Base-by-base conservation (phyloP, 495 filamentous ascomycete species). In the Sordaria brevicollis region DNA sequence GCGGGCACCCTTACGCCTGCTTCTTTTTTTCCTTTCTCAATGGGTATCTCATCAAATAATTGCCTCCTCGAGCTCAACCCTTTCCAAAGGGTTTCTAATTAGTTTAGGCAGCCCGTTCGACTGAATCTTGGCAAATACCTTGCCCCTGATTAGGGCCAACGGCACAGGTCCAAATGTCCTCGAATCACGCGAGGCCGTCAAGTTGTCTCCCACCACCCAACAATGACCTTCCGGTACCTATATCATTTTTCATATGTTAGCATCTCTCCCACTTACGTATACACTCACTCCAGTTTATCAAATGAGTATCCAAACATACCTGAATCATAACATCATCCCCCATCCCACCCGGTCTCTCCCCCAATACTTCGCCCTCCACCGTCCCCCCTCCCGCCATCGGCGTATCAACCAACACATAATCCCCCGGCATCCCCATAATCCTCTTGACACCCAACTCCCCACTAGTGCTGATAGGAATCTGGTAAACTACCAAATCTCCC, bases 151-250 rank as follows among this genome's bases (percentile, higher is more conserved):
- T 71, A 97, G 79, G 0, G 86, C 93, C 79, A 97, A 80, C 13
- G 95, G 94, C 21, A 99, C 74, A 0, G 95, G 92, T 0, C 95
- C 95, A 80, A 89, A 96, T 36, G 86, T 82, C 73, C 95, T 87
- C 69, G 93, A 97, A 82, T 99, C 95, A 65, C 91, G 82, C 36
- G 93, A 97, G 76, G 85, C 90, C 11, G 87, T 85, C 65, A 94
- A 76, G 79, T 97, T 97, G 76, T 99, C 95, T 5, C 95, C 95
- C 1, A 87, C 87, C 10, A 96, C 79, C 85, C 92, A 97, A 73
- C 91, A 93, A 83, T 97, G 94, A 9, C 95, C 95, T 73, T 89
- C 83, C 0, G 95, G 95, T 15, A 98, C 88, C 93, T 94, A 34
- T 1, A 10, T 15, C 8, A 31, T 62, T 62, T 9, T 0, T 13